Evolutionary conservation across 2,329 filamentous ascomycete genomes (phyloP).

Genomic region (Albophoma yamanashiensis): DNA sequence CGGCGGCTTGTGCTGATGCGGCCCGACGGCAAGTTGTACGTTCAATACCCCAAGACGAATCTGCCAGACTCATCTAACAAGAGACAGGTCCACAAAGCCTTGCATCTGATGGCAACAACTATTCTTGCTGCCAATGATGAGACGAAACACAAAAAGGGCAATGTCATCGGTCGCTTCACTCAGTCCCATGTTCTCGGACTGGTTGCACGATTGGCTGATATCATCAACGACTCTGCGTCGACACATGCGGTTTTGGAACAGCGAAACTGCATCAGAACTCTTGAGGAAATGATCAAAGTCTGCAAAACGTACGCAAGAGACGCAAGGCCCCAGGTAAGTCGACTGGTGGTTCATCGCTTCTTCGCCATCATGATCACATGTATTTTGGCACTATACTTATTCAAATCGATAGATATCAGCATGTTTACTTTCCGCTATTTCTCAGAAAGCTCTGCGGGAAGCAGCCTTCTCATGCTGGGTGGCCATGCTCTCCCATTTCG

Average conservation of each 20-base stretch:
- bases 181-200: constrained; percentile 78
- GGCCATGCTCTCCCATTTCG: constrained; percentile 62
- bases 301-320: constrained; percentile 63
- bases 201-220: constrained; percentile 70
- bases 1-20: constrained; percentile 57
- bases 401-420: constrained; percentile 59
- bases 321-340: constrained; percentile 70
- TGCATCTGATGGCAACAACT: constrained; percentile 34
- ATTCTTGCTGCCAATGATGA: constrained; percentile 29
- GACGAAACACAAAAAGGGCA: constrained; percentile 35
- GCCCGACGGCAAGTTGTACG: constrained; percentile 47
- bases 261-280: constrained; percentile 65
- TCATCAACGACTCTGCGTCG: constrained; percentile 57
- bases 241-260: constrained; percentile 55
- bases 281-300: constrained; percentile 78
- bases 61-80: constrained; percentile 12
- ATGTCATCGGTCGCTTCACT: constrained; percentile 63
- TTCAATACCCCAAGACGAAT: background rate
- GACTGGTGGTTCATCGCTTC: background rate
- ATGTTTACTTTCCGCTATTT: constrained; percentile 78
- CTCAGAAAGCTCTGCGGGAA: constrained; percentile 63
- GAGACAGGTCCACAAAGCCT: constrained; percentile 33
- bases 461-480: constrained; percentile 78
- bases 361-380: background rate
- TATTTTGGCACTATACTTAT: background rate